Base-by-base conservation (phyloP, 192 early-diverging fungal species). In the Linnemannia elongata region DNA sequence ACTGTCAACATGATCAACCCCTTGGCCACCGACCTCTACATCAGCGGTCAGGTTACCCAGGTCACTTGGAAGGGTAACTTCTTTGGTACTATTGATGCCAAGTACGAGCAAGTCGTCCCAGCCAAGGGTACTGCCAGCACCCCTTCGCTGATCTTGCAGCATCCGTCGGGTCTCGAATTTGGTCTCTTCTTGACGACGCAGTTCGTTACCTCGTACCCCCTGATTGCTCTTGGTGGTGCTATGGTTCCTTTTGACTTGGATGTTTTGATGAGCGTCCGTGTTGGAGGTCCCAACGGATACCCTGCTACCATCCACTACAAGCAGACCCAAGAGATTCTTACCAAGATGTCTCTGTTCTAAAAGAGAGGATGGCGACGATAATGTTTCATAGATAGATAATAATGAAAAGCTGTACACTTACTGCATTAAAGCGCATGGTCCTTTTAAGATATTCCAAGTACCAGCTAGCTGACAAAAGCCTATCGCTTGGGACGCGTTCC, bases 191-290 rank as follows among this genome's bases (percentile, higher is more conserved):
- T 86, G 69, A 77, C 76, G 15, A 81, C 84, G 6, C 49, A 86
- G 49, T 77, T 86, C 41, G 47, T 86, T 8, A 69, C 84, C 6
- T 38, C 78, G 20, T 81, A 86, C 55, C 84, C 79, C 79, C 20
- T 86, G 79, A 77, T 77, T 47, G 84, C 84, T 55, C 52, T 85
- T 49, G 74, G 78, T 27, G 83, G 83, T 1, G 78, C 73, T 15
- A 85, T 80, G 78, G 78, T 85, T 36, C 83, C 83, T 10, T 85
- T 85, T 85, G 83, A 85, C 69, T 44, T 85, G 33, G 78, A 80
- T 73, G 60, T 42, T 20, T 36, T 85, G 78, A 79, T 85, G 74
- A 66, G 27, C 18, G 83, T 85, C 42, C 77, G 74, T 47, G 83
- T 85, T 57, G 83, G 83, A 39, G 83, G 83, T 33, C 39, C 54